A percentile compares a stretch with the other conserved stretches of the same genome.
These are phyloP conservation scores for Smallanthus sonchifolius DNA, from an alignment of 129 eudicot genomes.

Conservation along the genomic window DNA sequence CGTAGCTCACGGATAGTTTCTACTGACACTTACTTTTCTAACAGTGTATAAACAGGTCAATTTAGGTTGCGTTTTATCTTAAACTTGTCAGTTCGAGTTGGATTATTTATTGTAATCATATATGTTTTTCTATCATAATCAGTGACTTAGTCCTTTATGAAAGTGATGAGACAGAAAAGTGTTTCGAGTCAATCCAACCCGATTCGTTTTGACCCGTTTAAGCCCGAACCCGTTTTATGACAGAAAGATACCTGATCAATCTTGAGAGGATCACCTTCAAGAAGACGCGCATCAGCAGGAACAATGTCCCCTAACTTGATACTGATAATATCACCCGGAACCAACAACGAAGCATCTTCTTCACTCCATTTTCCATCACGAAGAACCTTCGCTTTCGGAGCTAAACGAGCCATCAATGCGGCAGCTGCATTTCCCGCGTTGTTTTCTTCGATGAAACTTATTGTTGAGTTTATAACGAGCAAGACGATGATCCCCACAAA, in stretches of 20 bases:
- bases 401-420: constrained; percentile 92
- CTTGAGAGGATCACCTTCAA: constrained; percentile 84
- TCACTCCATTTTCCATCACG: constrained; percentile 83
- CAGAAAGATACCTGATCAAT: constrained; percentile 64
- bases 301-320: constrained; percentile 84
- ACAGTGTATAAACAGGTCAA: background rate
- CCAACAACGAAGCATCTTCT: constrained; percentile 67
- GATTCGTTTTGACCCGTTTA: background rate
- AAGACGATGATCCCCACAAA: constrained; percentile 66
- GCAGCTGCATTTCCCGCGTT: constrained; percentile 97
- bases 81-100: too few species aligned
- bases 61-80: background rate
- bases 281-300: constrained; percentile 88
- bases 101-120: too few species aligned
- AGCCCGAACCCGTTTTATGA: background rate
- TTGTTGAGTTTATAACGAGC: constrained; percentile 71
- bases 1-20: too few species aligned
- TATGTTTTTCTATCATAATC: background rate
- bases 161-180: background rate
- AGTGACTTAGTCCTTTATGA: background rate
- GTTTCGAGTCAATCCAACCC: background rate
- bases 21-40: too few species aligned
- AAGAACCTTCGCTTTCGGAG: constrained; percentile 87
- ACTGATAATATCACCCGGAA: constrained; percentile 85
- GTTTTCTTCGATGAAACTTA: constrained; percentile 87